Conservation (phyloP, 2,329 filamentous ascomycete genomes). For the Fusarium paranaense region DNA sequence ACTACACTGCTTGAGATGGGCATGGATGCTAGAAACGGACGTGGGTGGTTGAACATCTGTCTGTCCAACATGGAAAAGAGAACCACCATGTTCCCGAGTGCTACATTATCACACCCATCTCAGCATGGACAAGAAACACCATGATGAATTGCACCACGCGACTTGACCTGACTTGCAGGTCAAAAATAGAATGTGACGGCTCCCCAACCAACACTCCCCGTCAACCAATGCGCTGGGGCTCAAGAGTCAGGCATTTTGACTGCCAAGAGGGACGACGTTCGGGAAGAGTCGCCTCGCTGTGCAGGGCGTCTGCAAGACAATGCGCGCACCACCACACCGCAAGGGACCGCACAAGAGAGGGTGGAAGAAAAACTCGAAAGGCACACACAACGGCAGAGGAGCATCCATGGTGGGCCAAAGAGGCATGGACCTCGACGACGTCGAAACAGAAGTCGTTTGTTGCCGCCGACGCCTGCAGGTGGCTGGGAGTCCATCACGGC, state of each 20-base stretch:
- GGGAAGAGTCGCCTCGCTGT: constrained; percentile 3
- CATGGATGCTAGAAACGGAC: background rate
- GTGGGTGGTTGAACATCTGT: background rate
- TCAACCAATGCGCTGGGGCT: background rate
- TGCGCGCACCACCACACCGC: background rate
- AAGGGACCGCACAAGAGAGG: background rate
- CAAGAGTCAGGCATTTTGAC: constrained; percentile 23
- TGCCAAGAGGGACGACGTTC: constrained; percentile 13
- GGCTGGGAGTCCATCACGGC: constrained; percentile 55
- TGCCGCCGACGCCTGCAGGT: constrained; percentile 60
- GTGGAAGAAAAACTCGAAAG: constrained; percentile 2
- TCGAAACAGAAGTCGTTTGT: constrained; percentile 51
- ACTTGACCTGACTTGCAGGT: background rate
- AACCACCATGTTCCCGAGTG: background rate
- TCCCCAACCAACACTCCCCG: background rate
- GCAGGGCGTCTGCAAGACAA: constrained; percentile 1
- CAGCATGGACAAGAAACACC: constrained; percentile 9
- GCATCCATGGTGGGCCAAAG: constrained; percentile 20
- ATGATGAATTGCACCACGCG: background rate
- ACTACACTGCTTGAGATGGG: background rate
- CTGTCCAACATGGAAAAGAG: background rate
- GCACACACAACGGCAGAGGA: constrained; percentile 13
- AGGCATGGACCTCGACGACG: constrained; percentile 17
- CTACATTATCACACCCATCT: constrained; percentile 1
- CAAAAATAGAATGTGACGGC: background rate